Base-by-base conservation (phyloP, 106 monocot genomes). In the Gastrodia elata region DNA sequence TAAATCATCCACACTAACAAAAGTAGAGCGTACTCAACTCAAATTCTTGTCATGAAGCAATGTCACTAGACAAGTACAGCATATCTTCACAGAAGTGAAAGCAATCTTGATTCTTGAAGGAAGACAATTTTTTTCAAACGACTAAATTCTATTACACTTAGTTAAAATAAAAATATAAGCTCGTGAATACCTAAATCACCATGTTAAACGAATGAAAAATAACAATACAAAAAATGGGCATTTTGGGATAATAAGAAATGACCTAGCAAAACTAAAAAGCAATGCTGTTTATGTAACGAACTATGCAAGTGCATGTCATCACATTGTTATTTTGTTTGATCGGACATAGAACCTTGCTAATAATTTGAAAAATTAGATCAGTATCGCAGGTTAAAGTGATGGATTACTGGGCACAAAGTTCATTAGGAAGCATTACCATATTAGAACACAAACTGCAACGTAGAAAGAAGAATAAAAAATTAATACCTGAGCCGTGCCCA, bases 401-500 rank as follows among this genome's bases (percentile, higher is more conserved):
- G 30, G 30, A 61, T 32, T 4, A 52, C 20, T 0, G 3, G 20
- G 52, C 52, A n/a, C n/a, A 18, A 61, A 32, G 61, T 61, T 26
- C 25, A 25, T 61, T 28, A 61, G 8, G 10, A 61, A 10, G 30
- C 32, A 13, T 61, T 13, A 61, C 8, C 61, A 14, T 28, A n/a
- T 10, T 11, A 28, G 61, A 32, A 28, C 11, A 61, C 61, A 61
- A 5, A 32, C 4, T n/a, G 68, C 8, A 6, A 74, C n/a, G 2
- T 52, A 44, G 25, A 39, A 37, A 59, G 22, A 38, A 64, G 6
- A 78, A 22, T 18, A 61, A 2, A 3, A 9, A 55, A 13, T 4
- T 28, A 68, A 76, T 86, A 94, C 94, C 75, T 93, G 8, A 87
- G 75, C 8, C 91, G 80, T 25, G 91, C 91, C 94, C 94, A 94